A percentile compares a stretch with the other conserved stretches of the same genome.
phyloP scores from a whole-genome alignment of 108 stramenopile genomes.

The Cyclostephanos invisitatus region DNA sequence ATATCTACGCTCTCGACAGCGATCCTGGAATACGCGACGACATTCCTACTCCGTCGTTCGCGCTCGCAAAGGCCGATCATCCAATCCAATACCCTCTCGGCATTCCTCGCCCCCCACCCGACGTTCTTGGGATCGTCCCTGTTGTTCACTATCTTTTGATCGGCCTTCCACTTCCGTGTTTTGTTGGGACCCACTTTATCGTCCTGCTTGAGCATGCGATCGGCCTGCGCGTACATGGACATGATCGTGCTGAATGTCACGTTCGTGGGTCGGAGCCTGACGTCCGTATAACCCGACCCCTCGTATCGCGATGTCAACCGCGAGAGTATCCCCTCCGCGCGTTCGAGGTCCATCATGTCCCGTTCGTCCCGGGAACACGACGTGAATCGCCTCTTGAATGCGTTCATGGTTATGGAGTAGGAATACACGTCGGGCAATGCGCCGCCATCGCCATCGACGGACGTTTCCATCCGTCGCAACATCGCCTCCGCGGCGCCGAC shows the following conservation, averaged over 20 bases:
- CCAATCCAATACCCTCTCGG: conserved; percentile 47
- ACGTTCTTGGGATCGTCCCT: conserved; percentile 9
- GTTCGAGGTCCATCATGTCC: conserved; percentile 30
- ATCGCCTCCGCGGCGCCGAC: conserved; percentile 38
- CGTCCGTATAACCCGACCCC: conserved; percentile 19
- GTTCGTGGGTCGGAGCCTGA: conserved; percentile 25
- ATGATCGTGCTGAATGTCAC: conserved; percentile 40
- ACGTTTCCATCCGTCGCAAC: conserved; percentile 25
- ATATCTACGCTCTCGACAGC: neutral
- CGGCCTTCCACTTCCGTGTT: conserved; percentile 26
- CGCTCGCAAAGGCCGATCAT: conserved; percentile 41
- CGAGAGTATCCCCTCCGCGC: conserved; percentile 37
- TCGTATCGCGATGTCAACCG: conserved; percentile 28
- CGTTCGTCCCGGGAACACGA: conserved; percentile 14
- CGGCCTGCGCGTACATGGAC: conserved; percentile 43
- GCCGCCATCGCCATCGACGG: neutral
- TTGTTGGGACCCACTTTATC: conserved; percentile 7
- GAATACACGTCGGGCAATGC: conserved; percentile 33
- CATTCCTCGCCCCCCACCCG: conserved; percentile 48
- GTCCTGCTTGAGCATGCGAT: conserved; percentile 18
- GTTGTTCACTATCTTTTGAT: neutral
- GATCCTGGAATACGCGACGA: neutral
- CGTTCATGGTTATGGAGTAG: conserved; percentile 45
- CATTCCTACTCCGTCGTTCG: conserved; percentile 23
- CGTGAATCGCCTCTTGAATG: conserved; percentile 40